Conservation (phyloP, 148 eudicot species). For the Camellia lanceoleosa region DNA sequence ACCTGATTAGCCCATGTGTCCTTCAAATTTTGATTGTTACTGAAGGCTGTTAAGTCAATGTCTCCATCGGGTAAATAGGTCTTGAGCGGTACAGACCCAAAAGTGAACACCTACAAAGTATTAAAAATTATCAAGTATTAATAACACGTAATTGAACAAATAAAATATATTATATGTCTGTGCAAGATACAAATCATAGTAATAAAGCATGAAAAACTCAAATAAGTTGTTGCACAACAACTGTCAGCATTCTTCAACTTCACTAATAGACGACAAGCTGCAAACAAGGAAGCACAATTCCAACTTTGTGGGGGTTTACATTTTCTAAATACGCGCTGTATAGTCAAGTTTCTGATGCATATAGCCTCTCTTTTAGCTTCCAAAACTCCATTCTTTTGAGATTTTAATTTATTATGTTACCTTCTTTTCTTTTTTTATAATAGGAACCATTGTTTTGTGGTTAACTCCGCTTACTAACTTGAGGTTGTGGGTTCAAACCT, state of each 20-base stretch:
- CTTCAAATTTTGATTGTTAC: constrained; percentile 50
- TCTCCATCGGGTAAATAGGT: constrained; percentile 97
- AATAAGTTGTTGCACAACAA: not conserved
- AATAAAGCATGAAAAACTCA: not conserved
- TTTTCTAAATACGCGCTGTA: too few species aligned
- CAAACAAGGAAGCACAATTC: not conserved
- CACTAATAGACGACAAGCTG: not conserved
- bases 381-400: too few species aligned
- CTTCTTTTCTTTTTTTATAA: too few species aligned
- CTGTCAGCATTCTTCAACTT: constrained; percentile 9
- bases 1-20: constrained; percentile 78
- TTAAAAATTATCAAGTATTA: not conserved
- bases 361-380: too few species aligned
- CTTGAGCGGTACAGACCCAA: constrained; percentile 94
- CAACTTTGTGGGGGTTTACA: not conserved
- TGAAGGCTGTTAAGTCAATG: constrained; percentile 78
- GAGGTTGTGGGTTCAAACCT: too few species aligned
- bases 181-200: not conserved
- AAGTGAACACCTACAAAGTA: constrained; percentile 61
- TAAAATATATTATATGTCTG: not conserved
- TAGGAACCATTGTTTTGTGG: too few species aligned
- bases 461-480: too few species aligned
- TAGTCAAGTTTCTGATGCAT: too few species aligned
- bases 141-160: too few species aligned
- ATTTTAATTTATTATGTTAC: too few species aligned